Base-by-base conservation (phyloP, 129 eudicot species). In the Gnaphalium uliginosum region DNA sequence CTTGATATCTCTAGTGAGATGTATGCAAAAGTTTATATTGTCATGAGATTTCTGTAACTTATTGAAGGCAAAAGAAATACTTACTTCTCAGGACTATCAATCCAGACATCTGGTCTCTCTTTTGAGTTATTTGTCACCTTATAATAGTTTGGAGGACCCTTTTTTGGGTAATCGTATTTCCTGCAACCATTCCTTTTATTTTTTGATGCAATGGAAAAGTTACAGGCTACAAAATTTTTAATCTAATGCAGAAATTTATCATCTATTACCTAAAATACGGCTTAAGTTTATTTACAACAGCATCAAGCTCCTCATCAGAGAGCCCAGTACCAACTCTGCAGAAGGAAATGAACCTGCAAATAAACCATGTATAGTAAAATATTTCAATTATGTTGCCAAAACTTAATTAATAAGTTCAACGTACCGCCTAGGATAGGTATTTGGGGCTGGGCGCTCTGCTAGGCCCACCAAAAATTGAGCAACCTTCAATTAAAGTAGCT, bases 91-190 rank as follows among this genome's bases (percentile, higher is more conserved):
- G 99, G 99, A 81, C 90, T 91, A 39, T 95, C 99, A 72, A 95
- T 85, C 99, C 99, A 95, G 73, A 95, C 99, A 91, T 95, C 99
- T 21, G 99, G 99, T 71, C 97, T 87, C 89, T 95, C 99, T 84
- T 95, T 95, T 27, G 97, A 85, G 81, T 89, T 87, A 82, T 95
- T 95, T 69, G 99, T 95, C 74, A 95, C 97, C 66, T 91, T 87
- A 82, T 91, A 95, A 83, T 82, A 91, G 80, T 88, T 95, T 57
- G 99, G 99, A 32, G 96, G 76, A 65, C 88, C 61, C 79, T 87
- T 89, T 85, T 87, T 95, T 23, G 97, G 97, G 85, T 94, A 87
- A 65, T 95, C 99, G 56, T 85, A 78, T 73, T 95, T 95, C 87
- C 97, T 92, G 88, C 46, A 66, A 19, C 71, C n/a, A 78, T 26